Base-by-base conservation (phyloP, 768 basidiomycete species). In the Strobilomyces dryophilus region DNA sequence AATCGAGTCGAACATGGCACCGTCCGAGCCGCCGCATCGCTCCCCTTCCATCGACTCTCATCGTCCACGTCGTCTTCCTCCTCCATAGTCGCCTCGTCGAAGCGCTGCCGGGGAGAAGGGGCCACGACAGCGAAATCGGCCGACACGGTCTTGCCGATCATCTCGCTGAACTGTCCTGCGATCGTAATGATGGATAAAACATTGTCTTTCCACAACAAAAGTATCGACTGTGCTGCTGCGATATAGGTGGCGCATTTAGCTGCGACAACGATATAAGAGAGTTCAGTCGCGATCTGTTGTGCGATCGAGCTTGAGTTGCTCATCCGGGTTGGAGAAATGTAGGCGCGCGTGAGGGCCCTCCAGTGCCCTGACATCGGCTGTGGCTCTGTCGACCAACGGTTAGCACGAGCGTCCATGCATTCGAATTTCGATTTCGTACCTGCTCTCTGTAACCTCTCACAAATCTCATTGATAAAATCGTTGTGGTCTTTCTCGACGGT, bases 1-100 rank as follows among this genome's bases (percentile, higher is more conserved):
- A 60, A 18, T 0, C 53, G 45, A 24, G 59, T 52, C 27, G 58
- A 31, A 29, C 59, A 60, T 32, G 59, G 24, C n/a, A 59, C 50
- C 15, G 47, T 60, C 21, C 44, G 35, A n/a, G 45, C 53, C 12
- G 4, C 10, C 7, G 15, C 32, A 4, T 6, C 29, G 29, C 5
- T 29, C 8, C 29, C 29, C 5, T 29, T 29, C 14, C 9, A 21
- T 35, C 39, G 10, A 2, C 50, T 45, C 8, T 49, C 15, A 11
- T 47, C 51, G 8, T 50, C 47, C 39, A 24, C 15, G 12, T 48
- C 48, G 8, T 29, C 29, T 17, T 57, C 47, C 39, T 59, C 58
- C 58, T 29, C 29, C 29, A 59, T 59, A 31, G 42, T 55, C 14
- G 20, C 31, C 24, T 46, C 49, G 5, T 54, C 58, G 8, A 59